phyloP scores from a whole-genome alignment of 192 early-diverging fungal species.

The Allomyces arbusculus region DNA sequence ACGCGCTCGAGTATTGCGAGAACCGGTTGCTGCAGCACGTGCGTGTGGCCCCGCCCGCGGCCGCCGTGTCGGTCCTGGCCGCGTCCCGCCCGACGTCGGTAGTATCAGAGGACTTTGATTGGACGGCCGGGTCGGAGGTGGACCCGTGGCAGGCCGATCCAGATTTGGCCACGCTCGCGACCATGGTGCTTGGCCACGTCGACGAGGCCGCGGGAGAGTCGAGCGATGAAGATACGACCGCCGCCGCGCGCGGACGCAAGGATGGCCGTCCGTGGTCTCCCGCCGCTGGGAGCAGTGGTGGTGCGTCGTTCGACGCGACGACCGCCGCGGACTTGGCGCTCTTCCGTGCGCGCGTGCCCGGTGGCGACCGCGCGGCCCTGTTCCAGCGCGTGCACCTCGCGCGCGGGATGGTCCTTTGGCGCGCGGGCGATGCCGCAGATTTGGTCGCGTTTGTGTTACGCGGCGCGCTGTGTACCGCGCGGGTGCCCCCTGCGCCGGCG shows the following conservation, averaged over 20 bases:
- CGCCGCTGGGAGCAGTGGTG: constrained; percentile 1
- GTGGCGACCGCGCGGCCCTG: constrained; percentile 26
- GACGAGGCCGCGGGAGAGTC: constrained; percentile 6
- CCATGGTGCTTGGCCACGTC: constrained; percentile 13
- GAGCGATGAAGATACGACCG: constrained; percentile 2
- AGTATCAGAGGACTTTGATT: background rate
- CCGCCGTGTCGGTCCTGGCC: constrained; percentile 8
- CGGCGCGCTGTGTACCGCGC: background rate
- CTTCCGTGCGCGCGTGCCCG: constrained; percentile 40
- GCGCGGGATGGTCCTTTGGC: constrained; percentile 44
- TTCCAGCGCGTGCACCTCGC: constrained; percentile 39
- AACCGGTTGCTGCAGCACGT: constrained; percentile 65
- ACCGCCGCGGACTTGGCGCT: constrained; percentile 21
- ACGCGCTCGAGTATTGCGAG: constrained; percentile 86
- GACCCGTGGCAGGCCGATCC: background rate
- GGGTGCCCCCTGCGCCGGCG: background rate
- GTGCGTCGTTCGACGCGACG: background rate
- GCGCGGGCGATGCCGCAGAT: constrained; percentile 27
- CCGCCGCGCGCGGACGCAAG: constrained; percentile 15
- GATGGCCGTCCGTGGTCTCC: background rate
- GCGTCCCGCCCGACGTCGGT: constrained; percentile 3
- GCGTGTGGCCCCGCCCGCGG: constrained; percentile 31
- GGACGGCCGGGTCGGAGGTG: background rate
- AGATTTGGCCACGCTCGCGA: constrained; percentile 6
- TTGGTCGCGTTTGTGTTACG: background rate